phyloP scores from a whole-genome alignment of 2,329 filamentous ascomycete species.

The Pyricularia sp. region DNA sequence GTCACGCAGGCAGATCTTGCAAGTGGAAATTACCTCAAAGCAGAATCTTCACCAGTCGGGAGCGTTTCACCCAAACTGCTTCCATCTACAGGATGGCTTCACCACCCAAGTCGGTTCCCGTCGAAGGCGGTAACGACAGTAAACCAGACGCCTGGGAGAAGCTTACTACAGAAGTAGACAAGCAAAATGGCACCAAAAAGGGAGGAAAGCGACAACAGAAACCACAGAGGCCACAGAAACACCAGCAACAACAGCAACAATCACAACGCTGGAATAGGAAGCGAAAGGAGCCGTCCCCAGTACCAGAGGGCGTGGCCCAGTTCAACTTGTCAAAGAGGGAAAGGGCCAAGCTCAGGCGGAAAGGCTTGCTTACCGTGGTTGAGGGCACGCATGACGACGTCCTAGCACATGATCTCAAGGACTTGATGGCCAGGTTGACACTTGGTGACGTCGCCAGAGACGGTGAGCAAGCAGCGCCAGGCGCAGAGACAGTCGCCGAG shows the following conservation, averaged over 20 bases:
- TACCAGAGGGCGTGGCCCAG: not conserved
- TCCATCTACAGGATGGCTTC: not conserved
- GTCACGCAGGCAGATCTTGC: not conserved
- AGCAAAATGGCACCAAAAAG: not conserved
- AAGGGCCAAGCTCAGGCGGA: conserved; percentile 29
- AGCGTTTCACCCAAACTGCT: not conserved
- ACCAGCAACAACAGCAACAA: not conserved
- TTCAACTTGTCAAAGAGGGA: conserved; percentile 12
- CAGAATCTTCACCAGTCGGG: not conserved
- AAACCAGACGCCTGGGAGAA: not conserved
- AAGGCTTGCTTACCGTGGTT: conserved; percentile 21
- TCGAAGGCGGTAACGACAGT: not conserved
- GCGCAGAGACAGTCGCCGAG: conserved; percentile 9
- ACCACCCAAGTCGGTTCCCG: not conserved
- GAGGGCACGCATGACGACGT: conserved; percentile 55
- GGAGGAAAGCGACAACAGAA: not conserved
- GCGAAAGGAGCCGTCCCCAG: conserved; percentile 7
- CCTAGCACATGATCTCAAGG: conserved; percentile 47
- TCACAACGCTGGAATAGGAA: not conserved
- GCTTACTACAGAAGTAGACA: not conserved
- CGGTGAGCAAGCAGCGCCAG: conserved; percentile 5
- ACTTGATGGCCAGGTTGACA: conserved; percentile 33
- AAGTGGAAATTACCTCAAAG: not conserved
- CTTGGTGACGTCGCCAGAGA: conserved; percentile 4
- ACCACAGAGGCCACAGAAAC: not conserved